Percentiles rank a stretch among this genome's conserved stretches.
Conservation (phyloP, 352 stramenopile species). For the Pelagophyceae sp. region DNA sequence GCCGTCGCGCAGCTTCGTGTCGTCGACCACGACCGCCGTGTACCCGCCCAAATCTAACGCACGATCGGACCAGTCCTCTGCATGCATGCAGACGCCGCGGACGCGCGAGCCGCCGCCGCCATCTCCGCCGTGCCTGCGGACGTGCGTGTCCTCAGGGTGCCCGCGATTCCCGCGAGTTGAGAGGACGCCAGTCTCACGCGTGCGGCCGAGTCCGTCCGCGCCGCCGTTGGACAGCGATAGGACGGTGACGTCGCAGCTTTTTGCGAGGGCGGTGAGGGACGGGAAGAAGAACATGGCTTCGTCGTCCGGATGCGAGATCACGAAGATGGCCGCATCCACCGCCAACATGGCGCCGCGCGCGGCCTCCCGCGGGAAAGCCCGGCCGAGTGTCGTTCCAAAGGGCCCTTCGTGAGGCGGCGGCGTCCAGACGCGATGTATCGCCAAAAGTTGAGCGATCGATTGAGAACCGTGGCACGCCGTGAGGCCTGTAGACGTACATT, state of each 20-base stretch:
- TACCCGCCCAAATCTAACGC: neutral
- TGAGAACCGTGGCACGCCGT: too few relatives aligned
- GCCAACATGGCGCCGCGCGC: neutral
- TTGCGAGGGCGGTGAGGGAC: slow-evolving; percentile 47
- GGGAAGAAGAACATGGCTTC: slow-evolving; percentile 82
- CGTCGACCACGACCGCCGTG: neutral
- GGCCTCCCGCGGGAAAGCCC: neutral
- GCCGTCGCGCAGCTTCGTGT: neutral
- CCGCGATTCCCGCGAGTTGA: too few relatives aligned
- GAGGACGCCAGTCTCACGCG: slow-evolving; percentile 27
- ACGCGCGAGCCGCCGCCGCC: too few relatives aligned
- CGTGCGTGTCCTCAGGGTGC: neutral
- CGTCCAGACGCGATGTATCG: too few relatives aligned
- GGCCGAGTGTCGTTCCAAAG: too few relatives aligned
- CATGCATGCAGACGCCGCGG: neutral
- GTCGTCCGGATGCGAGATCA: slow-evolving; percentile 78
- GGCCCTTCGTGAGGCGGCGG: too few relatives aligned
- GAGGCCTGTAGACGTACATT: too few relatives aligned
- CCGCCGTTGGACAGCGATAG: slow-evolving; percentile 44
- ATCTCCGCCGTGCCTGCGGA: neutral
- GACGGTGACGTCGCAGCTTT: slow-evolving; percentile 14
- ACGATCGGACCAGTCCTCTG: too few relatives aligned
- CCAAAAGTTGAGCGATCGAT: too few relatives aligned
- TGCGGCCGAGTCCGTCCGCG: slow-evolving; percentile 58
- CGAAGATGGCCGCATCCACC: slow-evolving; percentile 36